phyloP scores from a whole-genome alignment of 108 stramenopile genomes.

The Cylindrotheca closterium region DNA sequence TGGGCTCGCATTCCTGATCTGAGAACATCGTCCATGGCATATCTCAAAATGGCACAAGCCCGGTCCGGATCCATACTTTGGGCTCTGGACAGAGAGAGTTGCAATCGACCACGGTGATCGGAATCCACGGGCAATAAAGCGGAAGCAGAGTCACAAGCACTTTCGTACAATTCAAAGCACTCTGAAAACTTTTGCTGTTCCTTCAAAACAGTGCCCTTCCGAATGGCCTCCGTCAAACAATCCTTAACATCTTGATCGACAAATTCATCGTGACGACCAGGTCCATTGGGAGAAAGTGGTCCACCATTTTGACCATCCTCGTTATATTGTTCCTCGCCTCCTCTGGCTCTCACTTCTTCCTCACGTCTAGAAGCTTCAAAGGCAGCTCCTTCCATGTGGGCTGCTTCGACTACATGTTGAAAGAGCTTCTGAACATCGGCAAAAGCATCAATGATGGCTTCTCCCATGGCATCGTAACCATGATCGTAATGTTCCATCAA shows the following conservation, averaged over 20 bases:
- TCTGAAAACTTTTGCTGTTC: slow-evolving; percentile 44
- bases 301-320: slow-evolving; percentile 1
- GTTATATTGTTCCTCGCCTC: slow-evolving; percentile 21
- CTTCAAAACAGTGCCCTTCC: slow-evolving; percentile 43
- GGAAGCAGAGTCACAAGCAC: slow-evolving; percentile 71
- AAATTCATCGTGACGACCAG: slow-evolving; percentile 72
- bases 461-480: slow-evolving; percentile 88
- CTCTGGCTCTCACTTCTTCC: slow-evolving; percentile 53
- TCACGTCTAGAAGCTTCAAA: slow-evolving; percentile 70
- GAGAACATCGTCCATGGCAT: slow-evolving; percentile 89
- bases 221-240: slow-evolving; percentile 68
- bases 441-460: slow-evolving; percentile 82
- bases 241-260: slow-evolving; percentile 89
- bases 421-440: slow-evolving; percentile 85
- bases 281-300: slow-evolving; percentile 18
- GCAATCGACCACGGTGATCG: slow-evolving; percentile 85
- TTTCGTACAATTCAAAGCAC: slow-evolving; percentile 69
- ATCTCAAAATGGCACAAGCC: slow-evolving; percentile 77
- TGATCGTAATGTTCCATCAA: slow-evolving; percentile 83
- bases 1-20: slow-evolving; percentile 60
- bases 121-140: slow-evolving; percentile 83
- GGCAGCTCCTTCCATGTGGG: slow-evolving; percentile 91
- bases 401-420: slow-evolving; percentile 88
- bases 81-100: slow-evolving; percentile 68
- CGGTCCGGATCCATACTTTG: slow-evolving; percentile 77